Conservation (phyloP, 768 basidiomycete species). For the Porphyrellus cyaneotinctus region DNA sequence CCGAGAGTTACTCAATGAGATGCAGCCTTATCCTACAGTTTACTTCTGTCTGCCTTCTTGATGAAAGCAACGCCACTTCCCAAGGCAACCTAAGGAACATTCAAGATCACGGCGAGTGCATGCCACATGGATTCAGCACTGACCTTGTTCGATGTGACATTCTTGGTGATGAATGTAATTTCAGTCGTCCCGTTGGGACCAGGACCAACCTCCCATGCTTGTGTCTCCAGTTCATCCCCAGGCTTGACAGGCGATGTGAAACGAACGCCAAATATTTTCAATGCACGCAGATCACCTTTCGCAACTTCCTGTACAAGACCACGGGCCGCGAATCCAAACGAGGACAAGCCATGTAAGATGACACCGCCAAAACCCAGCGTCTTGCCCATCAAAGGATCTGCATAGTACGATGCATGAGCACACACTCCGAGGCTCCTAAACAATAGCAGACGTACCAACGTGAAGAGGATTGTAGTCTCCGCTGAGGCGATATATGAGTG, state of each 20-base stretch:
- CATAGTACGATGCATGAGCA: not conserved
- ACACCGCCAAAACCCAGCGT: conserved; percentile 76
- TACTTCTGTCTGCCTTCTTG: conserved; percentile 45
- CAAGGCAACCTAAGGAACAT: conserved; percentile 40
- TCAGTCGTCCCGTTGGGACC: conserved; percentile 57
- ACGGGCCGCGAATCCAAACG: conserved; percentile 79
- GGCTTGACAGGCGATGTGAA: conserved; percentile 85
- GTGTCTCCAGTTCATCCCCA: conserved; percentile 75
- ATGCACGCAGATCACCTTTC: conserved; percentile 52
- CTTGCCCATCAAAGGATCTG: conserved; percentile 73
- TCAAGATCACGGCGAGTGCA: not conserved
- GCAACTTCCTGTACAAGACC: conserved; percentile 65
- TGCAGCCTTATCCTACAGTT: conserved; percentile 29
- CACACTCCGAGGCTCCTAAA: not conserved
- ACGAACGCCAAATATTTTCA: conserved; percentile 66
- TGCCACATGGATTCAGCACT: conserved; percentile 3
- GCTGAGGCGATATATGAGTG: conserved; percentile 65
- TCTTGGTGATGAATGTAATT: conserved; percentile 59
- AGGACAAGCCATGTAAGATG: conserved; percentile 81
- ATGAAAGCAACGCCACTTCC: conserved; percentile 65
- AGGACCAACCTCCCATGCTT: conserved; percentile 71
- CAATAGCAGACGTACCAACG: conserved; percentile 43
- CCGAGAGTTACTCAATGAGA: not conserved
- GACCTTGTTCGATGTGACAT: conserved; percentile 58
- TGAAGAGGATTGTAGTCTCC: conserved; percentile 81